Base-by-base conservation (phyloP, 345 rosid genomes). In the Litchi chinensis region DNA sequence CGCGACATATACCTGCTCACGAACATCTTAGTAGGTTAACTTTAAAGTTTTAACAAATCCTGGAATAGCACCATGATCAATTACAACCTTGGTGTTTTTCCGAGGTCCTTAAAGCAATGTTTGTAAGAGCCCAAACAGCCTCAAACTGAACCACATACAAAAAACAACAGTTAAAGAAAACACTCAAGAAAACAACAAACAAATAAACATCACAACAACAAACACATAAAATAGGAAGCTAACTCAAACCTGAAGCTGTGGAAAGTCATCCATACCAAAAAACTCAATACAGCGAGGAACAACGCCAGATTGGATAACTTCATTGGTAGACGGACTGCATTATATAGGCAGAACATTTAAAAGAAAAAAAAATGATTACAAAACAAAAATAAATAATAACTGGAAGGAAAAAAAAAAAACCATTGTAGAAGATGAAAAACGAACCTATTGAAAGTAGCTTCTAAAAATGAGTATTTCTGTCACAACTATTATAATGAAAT, bases 61-160 rank as follows among this genome's bases (percentile, higher is more conserved):
- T 15, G 93, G 94, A 52, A 91, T 87, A 80, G 93, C 97, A 7
- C 94, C 94, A 80, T 88, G 91, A 68, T 91, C 97, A 79, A 91
- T 85, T 0, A 93, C 92, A 39, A 89, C 92, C 75, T 82, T 90
- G 0, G 95, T 93, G 68, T 91, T 86, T 83, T 93, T 92, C 66
- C 28, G 1, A 92, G 37, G 97, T 91, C 52, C 95, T 95, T 22
- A 95, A 92, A 62, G 97, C 97, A 79, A 92, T 89, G 73, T 91
- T 92, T 63, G 97, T 92, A 65, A 92, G 93, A 13, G 93, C 93
- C 97, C 97, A 92, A 74, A 95, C 97, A 39, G 95, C 95, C 86
- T 92, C 97, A 84, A 92, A 92, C 95, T 92, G 71, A 70, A 80
- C 39, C 66, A 80, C 52, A 70, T 16, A 46, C 46, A 77, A 26